Base-by-base conservation (phyloP, 2,329 filamentous ascomycete genomes). In the Lachnellula hyalina region DNA sequence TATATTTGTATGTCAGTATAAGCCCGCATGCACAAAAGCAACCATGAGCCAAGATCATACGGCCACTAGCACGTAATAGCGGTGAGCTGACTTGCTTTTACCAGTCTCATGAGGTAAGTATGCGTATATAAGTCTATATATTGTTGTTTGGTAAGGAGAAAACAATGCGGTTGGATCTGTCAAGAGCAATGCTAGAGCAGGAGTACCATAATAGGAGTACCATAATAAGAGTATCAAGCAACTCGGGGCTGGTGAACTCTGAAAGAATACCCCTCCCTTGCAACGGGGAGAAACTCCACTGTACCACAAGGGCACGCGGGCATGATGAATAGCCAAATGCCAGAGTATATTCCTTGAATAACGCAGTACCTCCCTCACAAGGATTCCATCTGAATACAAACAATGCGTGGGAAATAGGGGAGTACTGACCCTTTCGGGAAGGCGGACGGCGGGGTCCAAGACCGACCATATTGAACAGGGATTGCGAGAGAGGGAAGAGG, bases 371-470 rank as follows among this genome's bases (percentile, higher is more conserved):
- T 5, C 8, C 8, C 17, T 17, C 21, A 32, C 44, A 15, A 19
- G 23, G 8, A 23, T 23, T 41, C 38, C 14, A 35, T 41, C 47
- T 25, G 28, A 23, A 46, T 38, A 48, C n/a, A 44, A 23, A 11
- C 35, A 44, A 48, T 15, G n/a, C 15, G 35, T 15, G 40, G 34
- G 32, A 52, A 41, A 19, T 6, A 19, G 45, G 34, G 28, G 28
- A 19, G 19, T 47, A 55, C 58, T 38, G 54, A 89, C 88, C 88
- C 81, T 87, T 90, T 67, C 85, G 83, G 74, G 84, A 85, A 45
- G 83, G 84, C 60, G 79, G 78, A 68, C 77, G 80, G 70, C 82
- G 83, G 60, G 84, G 80, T 68, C 82, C 81, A 59, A 84, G 65
- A 65, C 80, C 79, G 62, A 86, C 83, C 84, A 87, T 87, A 54